Base-by-base conservation (phyloP, 352 stramenopile species). In the Phytophthora aleatoria region DNA sequence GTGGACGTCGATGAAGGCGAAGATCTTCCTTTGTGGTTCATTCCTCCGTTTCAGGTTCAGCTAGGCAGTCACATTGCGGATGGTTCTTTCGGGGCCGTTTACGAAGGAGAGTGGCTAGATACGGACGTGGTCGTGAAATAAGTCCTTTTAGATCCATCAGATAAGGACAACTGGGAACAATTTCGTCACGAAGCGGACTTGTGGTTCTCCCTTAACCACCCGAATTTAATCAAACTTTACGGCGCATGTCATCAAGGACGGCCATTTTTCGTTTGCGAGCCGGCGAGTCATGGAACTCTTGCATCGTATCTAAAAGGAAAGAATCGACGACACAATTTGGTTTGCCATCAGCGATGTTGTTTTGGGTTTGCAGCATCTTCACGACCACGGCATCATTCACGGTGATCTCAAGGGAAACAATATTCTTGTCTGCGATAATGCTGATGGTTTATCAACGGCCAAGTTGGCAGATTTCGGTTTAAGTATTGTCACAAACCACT, bases 201-300 rank as follows among this genome's bases (percentile, higher is more conserved):
- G 35, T 72, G 64, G 64, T 64, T 64, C 27, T 44, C 54, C 13
- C 31, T 72, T 12, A 61, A 72, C 8, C 64, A 72, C 36, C 57
- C 48, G 9, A 72, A 72, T 24, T 39, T 68, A 24, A 55, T 72
- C 9, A 63, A 72, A 36, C 39, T 72, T 24, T 72, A 68, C 24
- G 58, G 42, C 27, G 58, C 58, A 10, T 72, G 58, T 24, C 64
- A 68, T 36, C 44, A 68, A 43, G 58, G 58, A n/a, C 33, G 49
- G 15, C 64, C 64, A 9, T 72, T 68, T 57, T 72, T 72, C 30
- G 64, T 68, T 6, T 72, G 64, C 16, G 64, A 72, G 31, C 52
- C 28, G 1, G 57, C 64, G 24, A 55, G 42, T 38, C 30, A 63
- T 28, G 61, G 61, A 26, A 69, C 61, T 4, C 38, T 69, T 42